These are phyloP conservation scores for Aspergillus ochraceoroseus DNA, from an alignment of 2,329 filamentous ascomycete genomes.

Conservation along the genomic window DNA sequence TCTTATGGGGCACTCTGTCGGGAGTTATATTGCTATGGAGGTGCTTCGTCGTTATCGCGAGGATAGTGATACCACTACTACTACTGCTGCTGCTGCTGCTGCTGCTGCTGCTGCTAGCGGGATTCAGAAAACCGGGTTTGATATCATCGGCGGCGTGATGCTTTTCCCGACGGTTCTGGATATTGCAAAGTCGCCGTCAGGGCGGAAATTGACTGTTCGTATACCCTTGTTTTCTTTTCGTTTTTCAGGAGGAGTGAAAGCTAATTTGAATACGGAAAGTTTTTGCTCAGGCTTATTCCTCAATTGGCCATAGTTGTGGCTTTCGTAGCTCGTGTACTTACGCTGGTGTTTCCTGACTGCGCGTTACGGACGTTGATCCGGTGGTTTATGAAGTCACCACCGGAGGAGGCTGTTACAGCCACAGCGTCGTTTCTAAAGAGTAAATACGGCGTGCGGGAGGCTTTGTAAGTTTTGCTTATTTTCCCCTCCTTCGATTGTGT, in stretches of 20 bases:
- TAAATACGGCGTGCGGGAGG: constrained; percentile 49
- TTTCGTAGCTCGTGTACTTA: constrained; percentile 42
- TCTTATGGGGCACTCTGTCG: constrained; percentile 69
- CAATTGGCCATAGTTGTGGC: constrained; percentile 36
- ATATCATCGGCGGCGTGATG: constrained; percentile 53
- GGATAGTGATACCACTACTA: constrained; percentile 16
- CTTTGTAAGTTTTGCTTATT: constrained; percentile 41
- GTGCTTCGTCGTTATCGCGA: constrained; percentile 56
- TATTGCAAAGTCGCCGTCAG: constrained; percentile 60
- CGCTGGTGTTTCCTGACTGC: constrained; percentile 39
- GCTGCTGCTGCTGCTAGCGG: too few species aligned
- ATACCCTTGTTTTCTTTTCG: neutral
- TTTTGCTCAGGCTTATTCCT: constrained; percentile 34
- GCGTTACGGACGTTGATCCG: constrained; percentile 43
- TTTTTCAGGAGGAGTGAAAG: neutral
- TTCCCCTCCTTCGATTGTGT: neutral
- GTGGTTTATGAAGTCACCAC: constrained; percentile 39
- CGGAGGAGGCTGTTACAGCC: constrained; percentile 41
- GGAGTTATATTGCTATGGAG: constrained; percentile 66
- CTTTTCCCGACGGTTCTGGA: constrained; percentile 72
- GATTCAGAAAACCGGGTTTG: constrained; percentile 24
- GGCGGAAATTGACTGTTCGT: constrained; percentile 47
- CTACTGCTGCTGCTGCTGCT: too few species aligned
- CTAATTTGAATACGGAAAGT: neutral
- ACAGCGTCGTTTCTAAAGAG: constrained; percentile 51